These are phyloP conservation scores for Ciborinia camelliae DNA, from an alignment of 2,329 filamentous ascomycete species.

Conservation along the genomic window DNA sequence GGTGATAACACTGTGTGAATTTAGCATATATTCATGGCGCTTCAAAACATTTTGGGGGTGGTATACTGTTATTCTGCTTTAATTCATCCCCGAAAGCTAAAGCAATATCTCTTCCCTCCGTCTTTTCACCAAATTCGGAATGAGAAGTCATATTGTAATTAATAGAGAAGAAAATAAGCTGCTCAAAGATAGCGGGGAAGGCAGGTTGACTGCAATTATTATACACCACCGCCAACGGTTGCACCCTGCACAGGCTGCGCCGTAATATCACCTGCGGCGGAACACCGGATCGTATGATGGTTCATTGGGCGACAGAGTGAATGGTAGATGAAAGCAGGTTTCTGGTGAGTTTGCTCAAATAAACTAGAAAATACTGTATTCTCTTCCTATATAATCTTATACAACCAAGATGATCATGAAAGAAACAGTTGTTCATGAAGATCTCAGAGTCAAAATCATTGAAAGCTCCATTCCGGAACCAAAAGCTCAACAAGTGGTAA, in stretches of 20 bases:
- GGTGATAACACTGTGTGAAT: slow-evolving; percentile 6
- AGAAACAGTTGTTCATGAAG: too few relatives aligned
- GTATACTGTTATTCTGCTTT: background rate
- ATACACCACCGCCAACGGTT: too few relatives aligned
- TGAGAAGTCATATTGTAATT: slow-evolving; percentile 8
- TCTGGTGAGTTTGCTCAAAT: too few relatives aligned
- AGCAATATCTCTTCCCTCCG: background rate
- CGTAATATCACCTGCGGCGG: background rate
- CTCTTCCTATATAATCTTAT: too few relatives aligned
- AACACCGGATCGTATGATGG: background rate
- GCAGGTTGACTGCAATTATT: background rate
- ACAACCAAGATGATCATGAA: too few relatives aligned
- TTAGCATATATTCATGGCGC: background rate
- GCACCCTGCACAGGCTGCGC: background rate
- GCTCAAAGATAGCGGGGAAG: background rate
- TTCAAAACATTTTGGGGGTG: too few relatives aligned
- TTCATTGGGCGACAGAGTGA: background rate
- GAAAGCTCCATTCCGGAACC: too few relatives aligned
- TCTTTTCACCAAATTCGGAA: background rate
- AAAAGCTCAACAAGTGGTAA: too few relatives aligned
- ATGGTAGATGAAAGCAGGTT: background rate
- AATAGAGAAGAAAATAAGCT: background rate
- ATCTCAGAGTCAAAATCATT: too few relatives aligned
- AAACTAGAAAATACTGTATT: too few relatives aligned
- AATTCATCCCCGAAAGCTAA: background rate